phyloP scores from a whole-genome alignment of 192 early-diverging fungal species.

The Coemansia pectinata region DNA sequence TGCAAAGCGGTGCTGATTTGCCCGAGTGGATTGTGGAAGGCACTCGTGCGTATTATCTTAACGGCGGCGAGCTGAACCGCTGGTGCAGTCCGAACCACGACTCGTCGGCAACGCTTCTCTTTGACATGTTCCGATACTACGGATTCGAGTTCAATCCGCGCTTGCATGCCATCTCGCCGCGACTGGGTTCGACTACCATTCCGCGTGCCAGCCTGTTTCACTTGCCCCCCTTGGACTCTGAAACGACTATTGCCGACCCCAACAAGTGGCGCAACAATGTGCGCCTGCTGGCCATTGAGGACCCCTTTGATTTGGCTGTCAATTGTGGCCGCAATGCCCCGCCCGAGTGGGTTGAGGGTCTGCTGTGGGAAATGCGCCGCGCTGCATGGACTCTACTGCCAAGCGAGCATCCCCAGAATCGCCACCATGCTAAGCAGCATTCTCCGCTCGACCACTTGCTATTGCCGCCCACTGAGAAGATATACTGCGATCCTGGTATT shows the following conservation, averaged over 20 bases:
- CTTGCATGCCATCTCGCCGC: constrained; percentile 26
- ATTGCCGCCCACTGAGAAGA: constrained; percentile 6
- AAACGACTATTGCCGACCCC: constrained; percentile 7
- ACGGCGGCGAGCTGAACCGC: background rate
- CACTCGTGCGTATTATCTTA: constrained; percentile 20
- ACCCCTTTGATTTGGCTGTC: constrained; percentile 31
- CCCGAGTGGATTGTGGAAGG: constrained; percentile 13
- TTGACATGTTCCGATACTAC: constrained; percentile 35
- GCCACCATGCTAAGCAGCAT: background rate
- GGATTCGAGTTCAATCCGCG: constrained; percentile 36
- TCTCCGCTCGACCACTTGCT: constrained; percentile 17
- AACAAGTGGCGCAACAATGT: constrained; percentile 19
- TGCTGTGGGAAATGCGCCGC: constrained; percentile 54
- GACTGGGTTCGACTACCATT: constrained; percentile 25
- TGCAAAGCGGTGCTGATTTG: background rate
- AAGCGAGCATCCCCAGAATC: background rate
- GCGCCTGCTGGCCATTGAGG: constrained; percentile 43
- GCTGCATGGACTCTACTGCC: constrained; percentile 28
- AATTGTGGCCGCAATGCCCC: constrained; percentile 43
- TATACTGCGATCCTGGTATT: constrained; percentile 14
- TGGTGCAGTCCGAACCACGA: constrained; percentile 38
- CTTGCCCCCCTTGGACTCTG: constrained; percentile 7
- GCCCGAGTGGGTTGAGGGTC: constrained; percentile 38
- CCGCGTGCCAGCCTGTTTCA: constrained; percentile 20
- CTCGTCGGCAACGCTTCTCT: constrained; percentile 15